A percentile compares a stretch with the other conserved stretches of the same genome.
Conservation (phyloP, 169 alveolate genomes). For the Plasmodium chabaudi region DNA sequence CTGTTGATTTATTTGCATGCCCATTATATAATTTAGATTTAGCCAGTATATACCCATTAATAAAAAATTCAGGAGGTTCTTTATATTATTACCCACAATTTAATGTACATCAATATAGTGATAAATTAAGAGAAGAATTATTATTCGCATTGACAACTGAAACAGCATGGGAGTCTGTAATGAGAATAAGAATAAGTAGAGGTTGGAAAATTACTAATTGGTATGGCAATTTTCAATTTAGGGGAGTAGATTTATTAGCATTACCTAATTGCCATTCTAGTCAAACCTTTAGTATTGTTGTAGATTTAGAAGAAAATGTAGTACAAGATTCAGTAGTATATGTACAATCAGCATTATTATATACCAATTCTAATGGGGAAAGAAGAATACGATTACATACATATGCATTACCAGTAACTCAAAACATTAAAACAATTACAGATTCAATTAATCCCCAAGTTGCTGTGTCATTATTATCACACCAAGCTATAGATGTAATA, state of each 20-base stretch:
- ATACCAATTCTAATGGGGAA: slow-evolving; percentile 97
- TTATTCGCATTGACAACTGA: slow-evolving; percentile 89
- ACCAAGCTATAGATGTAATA: slow-evolving; percentile 80
- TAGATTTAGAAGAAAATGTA: slow-evolving; percentile 89
- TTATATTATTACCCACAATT: slow-evolving; percentile 79
- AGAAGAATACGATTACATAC: slow-evolving; percentile 98
- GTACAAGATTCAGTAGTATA: slow-evolving; percentile 89
- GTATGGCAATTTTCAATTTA: slow-evolving; percentile 94
- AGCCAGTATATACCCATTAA: slow-evolving; percentile 59
- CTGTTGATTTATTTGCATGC: slow-evolving; percentile 82
- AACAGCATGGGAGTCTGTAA: slow-evolving; percentile 97
- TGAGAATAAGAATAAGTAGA: slow-evolving; percentile 95
- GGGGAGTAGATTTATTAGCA: slow-evolving; percentile 93
- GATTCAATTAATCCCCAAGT: slow-evolving; percentile 87
- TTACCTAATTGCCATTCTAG: slow-evolving; percentile 93
- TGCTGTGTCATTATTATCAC: slow-evolving; percentile 81
- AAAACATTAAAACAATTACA: slow-evolving; percentile 86
- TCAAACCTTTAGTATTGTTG: slow-evolving; percentile 90
- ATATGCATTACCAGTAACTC: slow-evolving; percentile 93
- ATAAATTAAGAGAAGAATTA: slow-evolving; percentile 89
- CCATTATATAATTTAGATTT: slow-evolving; percentile 72
- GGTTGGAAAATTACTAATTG: slow-evolving; percentile 95
- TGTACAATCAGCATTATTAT: slow-evolving; percentile 97
- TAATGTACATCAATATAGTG: slow-evolving; percentile 79
- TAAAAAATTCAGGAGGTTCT: slow-evolving; percentile 72